phyloP scores from a whole-genome alignment of 768 basidiomycete species.

The Panaeolus cyanescens region DNA sequence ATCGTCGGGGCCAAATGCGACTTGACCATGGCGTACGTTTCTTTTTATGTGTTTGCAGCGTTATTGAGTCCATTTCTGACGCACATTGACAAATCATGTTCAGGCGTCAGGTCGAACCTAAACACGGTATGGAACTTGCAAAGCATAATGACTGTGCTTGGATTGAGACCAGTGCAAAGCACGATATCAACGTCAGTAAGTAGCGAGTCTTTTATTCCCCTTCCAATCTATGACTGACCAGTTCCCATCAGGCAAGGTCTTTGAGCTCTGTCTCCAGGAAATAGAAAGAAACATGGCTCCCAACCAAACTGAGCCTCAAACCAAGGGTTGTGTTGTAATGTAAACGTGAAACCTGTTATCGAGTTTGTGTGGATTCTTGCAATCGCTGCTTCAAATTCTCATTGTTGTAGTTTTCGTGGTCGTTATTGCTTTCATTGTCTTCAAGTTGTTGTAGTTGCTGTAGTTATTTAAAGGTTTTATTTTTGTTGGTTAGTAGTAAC shows the following conservation, averaged over 20 bases:
- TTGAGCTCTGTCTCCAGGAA: constrained; percentile 81
- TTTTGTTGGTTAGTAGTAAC: background rate
- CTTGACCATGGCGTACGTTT: constrained; percentile 38
- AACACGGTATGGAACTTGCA: constrained; percentile 79
- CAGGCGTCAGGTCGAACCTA: constrained; percentile 71
- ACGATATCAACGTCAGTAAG: constrained; percentile 86
- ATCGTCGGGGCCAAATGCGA: constrained; percentile 94
- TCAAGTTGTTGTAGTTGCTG: background rate
- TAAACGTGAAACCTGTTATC: constrained; percentile 17
- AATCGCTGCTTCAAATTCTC: background rate
- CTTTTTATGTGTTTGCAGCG: constrained; percentile 20
- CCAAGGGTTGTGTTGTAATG: constrained; percentile 41
- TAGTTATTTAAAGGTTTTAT: background rate
- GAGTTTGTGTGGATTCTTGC: background rate
- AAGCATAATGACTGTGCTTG: constrained; percentile 73
- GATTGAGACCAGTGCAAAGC: constrained; percentile 89
- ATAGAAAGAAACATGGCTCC: constrained; percentile 76
- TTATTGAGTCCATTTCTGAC: too few relatives aligned
- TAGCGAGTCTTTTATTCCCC: constrained; percentile 18
- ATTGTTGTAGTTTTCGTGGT: background rate
- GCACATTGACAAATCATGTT: constrained; percentile 16
- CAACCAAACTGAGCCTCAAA: constrained; percentile 40
- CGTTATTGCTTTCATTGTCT: background rate
- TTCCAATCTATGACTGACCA: background rate
- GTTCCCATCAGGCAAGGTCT: constrained; percentile 64